A percentile compares a stretch with the other conserved stretches of the same genome.
These are phyloP conservation scores for Diaporthe humulicola DNA, from an alignment of 2,329 filamentous ascomycete species.

Conservation along the genomic window DNA sequence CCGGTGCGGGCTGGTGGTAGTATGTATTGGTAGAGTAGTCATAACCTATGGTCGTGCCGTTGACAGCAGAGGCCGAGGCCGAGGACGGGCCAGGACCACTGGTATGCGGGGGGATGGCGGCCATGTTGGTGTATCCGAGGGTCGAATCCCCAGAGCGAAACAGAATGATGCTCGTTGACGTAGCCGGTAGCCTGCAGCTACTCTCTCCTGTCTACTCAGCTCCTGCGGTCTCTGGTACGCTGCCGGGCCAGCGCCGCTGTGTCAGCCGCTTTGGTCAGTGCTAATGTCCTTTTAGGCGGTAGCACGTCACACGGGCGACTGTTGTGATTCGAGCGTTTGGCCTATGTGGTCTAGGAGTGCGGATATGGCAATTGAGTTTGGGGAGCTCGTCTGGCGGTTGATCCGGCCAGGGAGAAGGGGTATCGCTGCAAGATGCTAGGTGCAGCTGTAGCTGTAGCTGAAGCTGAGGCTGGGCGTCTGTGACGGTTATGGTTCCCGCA, in stretches of 20 bases:
- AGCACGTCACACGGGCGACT: conserved; percentile 14
- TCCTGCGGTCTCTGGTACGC: conserved; percentile 18
- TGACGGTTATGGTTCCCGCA: not conserved
- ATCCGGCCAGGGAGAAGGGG: conserved; percentile 8
- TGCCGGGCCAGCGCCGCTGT: conserved; percentile 15
- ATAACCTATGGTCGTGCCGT: conserved; percentile 35
- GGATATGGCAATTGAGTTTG: conserved; percentile 9
- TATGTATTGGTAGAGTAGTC: conserved; percentile 11
- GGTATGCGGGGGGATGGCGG: conserved; percentile 33
- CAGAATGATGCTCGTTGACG: conserved; percentile 33
- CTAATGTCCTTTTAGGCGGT: conserved; percentile 2
- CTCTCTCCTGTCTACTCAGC: not conserved
- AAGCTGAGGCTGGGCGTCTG: not conserved
- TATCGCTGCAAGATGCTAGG: conserved; percentile 8
- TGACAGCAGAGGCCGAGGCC: conserved; percentile 30
- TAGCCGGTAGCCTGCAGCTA: conserved; percentile 27
- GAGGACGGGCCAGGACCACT: conserved; percentile 16
- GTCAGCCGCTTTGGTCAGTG: conserved; percentile 29
- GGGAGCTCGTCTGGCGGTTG: not conserved
- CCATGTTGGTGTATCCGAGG: conserved; percentile 25
- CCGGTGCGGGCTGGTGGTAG: conserved; percentile 28
- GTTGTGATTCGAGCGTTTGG: conserved; percentile 7
- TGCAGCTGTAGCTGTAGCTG: not conserved
- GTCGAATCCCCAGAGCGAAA: conserved; percentile 12
- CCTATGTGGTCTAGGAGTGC: not conserved